Conservation (phyloP, 805 yeast genomes). For the Yarrowia divulgata region DNA sequence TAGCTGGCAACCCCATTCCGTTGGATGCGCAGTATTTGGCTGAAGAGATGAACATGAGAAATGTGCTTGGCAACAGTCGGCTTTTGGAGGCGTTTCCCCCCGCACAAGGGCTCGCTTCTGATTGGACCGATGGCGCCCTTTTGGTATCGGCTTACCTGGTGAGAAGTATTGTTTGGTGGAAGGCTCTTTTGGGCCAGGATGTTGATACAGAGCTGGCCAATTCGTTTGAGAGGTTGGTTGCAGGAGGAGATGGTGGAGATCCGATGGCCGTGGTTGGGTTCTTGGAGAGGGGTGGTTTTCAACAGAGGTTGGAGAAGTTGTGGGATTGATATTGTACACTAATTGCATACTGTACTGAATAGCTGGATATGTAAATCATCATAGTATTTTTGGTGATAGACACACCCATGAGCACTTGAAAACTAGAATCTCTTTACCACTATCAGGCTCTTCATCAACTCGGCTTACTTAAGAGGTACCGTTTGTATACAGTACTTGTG, state of each 20-base stretch:
- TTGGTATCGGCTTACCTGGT: background rate
- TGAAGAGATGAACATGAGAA: conserved; percentile 18
- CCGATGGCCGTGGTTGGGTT: background rate
- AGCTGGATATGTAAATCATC: no score
- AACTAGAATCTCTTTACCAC: no score
- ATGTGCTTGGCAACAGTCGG: conserved; percentile 16
- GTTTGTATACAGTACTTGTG: no score
- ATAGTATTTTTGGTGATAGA: no score
- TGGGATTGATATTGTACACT: no score
- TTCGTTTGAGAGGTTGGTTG: background rate
- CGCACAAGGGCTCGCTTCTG: background rate
- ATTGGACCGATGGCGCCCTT: background rate
- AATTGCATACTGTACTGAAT: no score
- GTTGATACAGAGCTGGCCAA: background rate
- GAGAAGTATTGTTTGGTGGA: conserved; percentile 1
- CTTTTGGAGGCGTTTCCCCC: background rate
- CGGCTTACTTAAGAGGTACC: no score
- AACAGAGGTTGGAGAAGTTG: background rate
- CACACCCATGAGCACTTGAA: no score
- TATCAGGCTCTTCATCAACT: no score
- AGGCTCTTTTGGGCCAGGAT: background rate
- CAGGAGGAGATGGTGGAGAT: background rate
- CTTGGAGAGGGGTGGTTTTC: background rate
- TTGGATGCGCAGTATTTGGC: conserved; percentile 31
- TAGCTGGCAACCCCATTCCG: conserved; percentile 10